Percentiles rank a stretch among this genome's conserved stretches.
These are phyloP conservation scores for Mollisiaceae sp. DNA, from an alignment of 2,329 filamentous ascomycete species.

Conservation along the genomic window DNA sequence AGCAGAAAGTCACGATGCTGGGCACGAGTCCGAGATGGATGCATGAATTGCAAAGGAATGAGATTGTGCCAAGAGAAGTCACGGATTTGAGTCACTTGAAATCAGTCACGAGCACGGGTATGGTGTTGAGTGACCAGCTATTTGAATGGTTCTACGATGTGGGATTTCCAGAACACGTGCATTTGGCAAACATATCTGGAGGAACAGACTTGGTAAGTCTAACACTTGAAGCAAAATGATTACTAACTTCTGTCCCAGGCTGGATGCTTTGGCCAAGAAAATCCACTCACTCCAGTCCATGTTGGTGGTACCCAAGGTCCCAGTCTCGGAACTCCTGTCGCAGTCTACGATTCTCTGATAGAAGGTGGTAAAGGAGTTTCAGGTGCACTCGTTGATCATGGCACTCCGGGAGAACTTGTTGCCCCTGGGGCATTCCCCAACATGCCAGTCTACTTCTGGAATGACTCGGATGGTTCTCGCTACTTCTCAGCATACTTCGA, in stretches of 20 bases:
- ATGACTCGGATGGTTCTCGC: slow-evolving; percentile 47
- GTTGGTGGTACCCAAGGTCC: slow-evolving; percentile 61
- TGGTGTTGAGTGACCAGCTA: slow-evolving; percentile 77
- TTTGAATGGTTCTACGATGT: slow-evolving; percentile 79
- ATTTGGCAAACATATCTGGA: slow-evolving; percentile 76
- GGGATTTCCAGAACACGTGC: slow-evolving; percentile 69
- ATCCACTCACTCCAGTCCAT: slow-evolving; percentile 71
- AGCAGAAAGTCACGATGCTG: slow-evolving; percentile 71
- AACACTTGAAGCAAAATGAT: not conserved
- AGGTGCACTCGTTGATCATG: slow-evolving; percentile 52
- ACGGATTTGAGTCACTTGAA: slow-evolving; percentile 63
- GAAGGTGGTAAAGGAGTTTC: slow-evolving; percentile 48
- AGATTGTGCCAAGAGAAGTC: slow-evolving; percentile 64
- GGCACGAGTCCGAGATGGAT: slow-evolving; percentile 81
- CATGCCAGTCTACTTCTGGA: slow-evolving; percentile 71
- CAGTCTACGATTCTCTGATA: slow-evolving; percentile 67
- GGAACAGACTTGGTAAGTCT: slow-evolving; percentile 73
- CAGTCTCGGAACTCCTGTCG: slow-evolving; percentile 57
- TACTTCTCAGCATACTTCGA: slow-evolving; percentile 67
- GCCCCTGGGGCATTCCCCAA: slow-evolving; percentile 75
- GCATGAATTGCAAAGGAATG: slow-evolving; percentile 70
- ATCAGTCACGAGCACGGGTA: slow-evolving; percentile 74
- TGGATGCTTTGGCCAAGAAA: slow-evolving; percentile 66
- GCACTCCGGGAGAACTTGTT: slow-evolving; percentile 77
- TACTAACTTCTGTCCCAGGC: slow-evolving; percentile 41